A percentile compares a stretch with the other conserved stretches of the same genome.
Conservation (phyloP, 2,329 filamentous ascomycete genomes). For the Pseudogymnoascus sp. region DNA sequence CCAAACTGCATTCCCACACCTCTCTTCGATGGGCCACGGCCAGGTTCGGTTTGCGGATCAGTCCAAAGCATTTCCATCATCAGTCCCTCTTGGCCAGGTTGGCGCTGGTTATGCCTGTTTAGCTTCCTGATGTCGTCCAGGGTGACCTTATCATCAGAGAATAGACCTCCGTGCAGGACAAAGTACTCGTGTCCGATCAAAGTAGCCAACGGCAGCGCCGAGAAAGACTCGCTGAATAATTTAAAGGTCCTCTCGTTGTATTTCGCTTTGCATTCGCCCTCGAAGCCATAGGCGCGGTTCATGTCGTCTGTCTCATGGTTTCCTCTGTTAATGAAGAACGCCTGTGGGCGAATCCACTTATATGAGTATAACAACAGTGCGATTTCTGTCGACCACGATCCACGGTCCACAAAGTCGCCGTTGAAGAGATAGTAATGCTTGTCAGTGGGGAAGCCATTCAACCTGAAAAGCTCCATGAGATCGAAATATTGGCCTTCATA, state of each 20-base stretch:
- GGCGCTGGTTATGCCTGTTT: conserved; percentile 80
- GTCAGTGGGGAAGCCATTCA: conserved; percentile 77
- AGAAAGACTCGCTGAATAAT: conserved; percentile 96
- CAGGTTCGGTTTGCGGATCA: conserved; percentile 78
- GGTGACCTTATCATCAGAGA: conserved; percentile 88
- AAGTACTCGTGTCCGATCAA: conserved; percentile 86
- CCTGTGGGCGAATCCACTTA: conserved; percentile 85
- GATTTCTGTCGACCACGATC: conserved; percentile 97
- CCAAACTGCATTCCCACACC: conserved; percentile 96
- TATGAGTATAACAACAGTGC: conserved; percentile 88
- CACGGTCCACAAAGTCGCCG: conserved; percentile 95
- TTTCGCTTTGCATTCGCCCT: conserved; percentile 96
- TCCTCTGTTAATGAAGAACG: conserved; percentile 92
- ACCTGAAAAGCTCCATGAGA: conserved; percentile 87
- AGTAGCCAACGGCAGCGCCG: conserved; percentile 82
- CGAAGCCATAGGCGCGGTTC: conserved; percentile 97
- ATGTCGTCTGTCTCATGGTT: conserved; percentile 99
- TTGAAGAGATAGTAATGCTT: conserved; percentile 96
- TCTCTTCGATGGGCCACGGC: conserved; percentile 89
- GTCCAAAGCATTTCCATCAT: conserved; percentile 99
- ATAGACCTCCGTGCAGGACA: conserved; percentile 87
- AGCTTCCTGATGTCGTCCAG: conserved; percentile 91
- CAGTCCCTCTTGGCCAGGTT: conserved; percentile 84
- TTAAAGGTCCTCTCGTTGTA: conserved; percentile 92
- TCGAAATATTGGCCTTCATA: conserved; percentile 89